Evolutionary conservation across 345 rosid genomes (phyloP).

Genomic region (Pistacia vera): DNA sequence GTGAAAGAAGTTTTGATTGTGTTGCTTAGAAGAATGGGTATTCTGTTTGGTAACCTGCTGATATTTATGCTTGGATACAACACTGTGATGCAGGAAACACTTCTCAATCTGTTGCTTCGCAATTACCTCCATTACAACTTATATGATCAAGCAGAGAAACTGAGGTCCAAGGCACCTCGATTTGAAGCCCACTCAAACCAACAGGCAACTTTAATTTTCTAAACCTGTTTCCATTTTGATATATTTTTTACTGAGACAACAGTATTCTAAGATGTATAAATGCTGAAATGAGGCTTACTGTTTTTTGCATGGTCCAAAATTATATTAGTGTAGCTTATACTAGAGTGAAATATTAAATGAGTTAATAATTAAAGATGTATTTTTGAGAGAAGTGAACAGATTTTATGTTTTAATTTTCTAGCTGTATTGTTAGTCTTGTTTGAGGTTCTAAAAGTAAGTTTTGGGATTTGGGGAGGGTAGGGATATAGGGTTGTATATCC

Average conservation of each 20-base stretch:
- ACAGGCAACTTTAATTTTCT: slow-evolving; percentile 33
- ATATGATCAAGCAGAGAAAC: slow-evolving; percentile 67
- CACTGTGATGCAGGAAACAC: slow-evolving; percentile 48
- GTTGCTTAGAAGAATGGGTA: not conserved
- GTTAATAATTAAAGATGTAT: too few relatives aligned
- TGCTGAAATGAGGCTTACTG: not conserved
- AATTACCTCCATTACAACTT: slow-evolving; percentile 66
- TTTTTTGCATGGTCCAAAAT: not conserved
- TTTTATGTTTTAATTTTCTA: too few relatives aligned
- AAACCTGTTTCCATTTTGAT: not conserved
- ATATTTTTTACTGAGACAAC: not conserved
- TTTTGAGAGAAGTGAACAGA: too few relatives aligned
- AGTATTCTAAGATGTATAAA: not conserved
- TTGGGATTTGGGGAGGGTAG: too few relatives aligned
- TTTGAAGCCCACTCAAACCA: slow-evolving; percentile 65
- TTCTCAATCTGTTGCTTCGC: slow-evolving; percentile 59
- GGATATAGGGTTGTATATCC: too few relatives aligned
- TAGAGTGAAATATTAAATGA: too few relatives aligned
- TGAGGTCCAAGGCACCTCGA: slow-evolving; percentile 63
- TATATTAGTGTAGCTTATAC: not conserved
- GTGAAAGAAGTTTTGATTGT: not conserved
- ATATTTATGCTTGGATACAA: not conserved
- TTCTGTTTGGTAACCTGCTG: slow-evolving; percentile 1
- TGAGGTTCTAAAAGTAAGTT: too few relatives aligned
- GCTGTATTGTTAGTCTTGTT: too few relatives aligned